These are phyloP conservation scores for Lepidium sativum DNA, from an alignment of 345 rosid species.

Conservation along the genomic window DNA sequence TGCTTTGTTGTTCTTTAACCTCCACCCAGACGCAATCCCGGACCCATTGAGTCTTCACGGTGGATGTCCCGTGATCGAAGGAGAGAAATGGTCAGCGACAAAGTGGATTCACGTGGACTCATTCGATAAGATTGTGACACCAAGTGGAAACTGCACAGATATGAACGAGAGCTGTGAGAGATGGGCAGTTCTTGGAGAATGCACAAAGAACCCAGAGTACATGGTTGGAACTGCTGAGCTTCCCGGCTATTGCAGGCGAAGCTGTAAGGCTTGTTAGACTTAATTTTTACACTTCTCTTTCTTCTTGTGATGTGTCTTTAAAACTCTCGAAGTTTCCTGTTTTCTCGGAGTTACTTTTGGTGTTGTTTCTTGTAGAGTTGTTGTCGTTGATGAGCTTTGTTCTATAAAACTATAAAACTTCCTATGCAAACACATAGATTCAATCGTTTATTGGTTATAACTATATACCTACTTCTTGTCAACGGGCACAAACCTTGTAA, in stretches of 20 bases:
- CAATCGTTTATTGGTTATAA: not conserved
- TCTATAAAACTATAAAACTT: not conserved
- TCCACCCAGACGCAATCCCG: slow-evolving; percentile 62
- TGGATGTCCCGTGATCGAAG: slow-evolving; percentile 91
- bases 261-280: slow-evolving; percentile 71
- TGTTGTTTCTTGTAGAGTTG: slow-evolving; percentile 13
- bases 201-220: slow-evolving; percentile 75
- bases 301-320: not conserved
- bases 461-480: not conserved
- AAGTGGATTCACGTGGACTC: slow-evolving; percentile 96
- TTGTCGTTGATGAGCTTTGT: not conserved
- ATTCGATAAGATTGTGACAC: slow-evolving; percentile 52
- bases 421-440: not conserved
- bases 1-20: slow-evolving; percentile 93
- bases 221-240: slow-evolving; percentile 78
- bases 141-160: slow-evolving; percentile 65
- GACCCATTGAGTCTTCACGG: slow-evolving; percentile 77
- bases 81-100: slow-evolving; percentile 99
- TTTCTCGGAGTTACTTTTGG: not conserved
- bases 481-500: not conserved
- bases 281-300: not conserved
- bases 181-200: slow-evolving; percentile 94
- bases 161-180: slow-evolving; percentile 66
- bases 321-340: not conserved
- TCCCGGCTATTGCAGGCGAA: slow-evolving; percentile 81